Evolutionary conservation across 495 filamentous ascomycete genomes (phyloP), one percentile per base, ranked within the genome.

Genomic region (Aspergillus conjunctus): DNA sequence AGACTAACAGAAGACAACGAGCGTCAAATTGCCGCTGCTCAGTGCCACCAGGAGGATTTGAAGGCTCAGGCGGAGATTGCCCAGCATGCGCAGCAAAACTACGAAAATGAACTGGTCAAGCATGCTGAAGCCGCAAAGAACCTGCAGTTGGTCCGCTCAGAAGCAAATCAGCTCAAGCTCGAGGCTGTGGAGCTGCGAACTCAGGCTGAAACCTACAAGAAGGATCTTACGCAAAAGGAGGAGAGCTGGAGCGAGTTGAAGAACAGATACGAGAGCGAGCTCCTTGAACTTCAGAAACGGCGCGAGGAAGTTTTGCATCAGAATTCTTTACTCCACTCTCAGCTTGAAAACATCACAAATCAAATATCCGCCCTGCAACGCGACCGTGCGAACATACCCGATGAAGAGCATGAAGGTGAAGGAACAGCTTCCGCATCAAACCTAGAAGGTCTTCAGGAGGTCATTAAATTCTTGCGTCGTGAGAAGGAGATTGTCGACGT

Each of bases 401-500:
- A 85, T 17, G 66, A 68, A 12, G 76, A 77, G 39, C 41, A 49
- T 9, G 69, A 77, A 30, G 71, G 77, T 20, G 69, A 72, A 6
- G 72, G 79, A 9, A 69, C 73, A 9, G 26, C 26, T 26, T 61
- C 72, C 17, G 73, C 77, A 15, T 75, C 81, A 0, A 85, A 83
- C 39, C 70, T 87, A 17, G 89, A 91, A 58, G 88, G 89, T 59
- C 83, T 97, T 26, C 88, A 93, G 57, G 92, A 97, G 66, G 82
- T 98, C 41, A 92, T 95, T 73, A 87, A 84, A 51, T 98, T 91
- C 73, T 77, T 98, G 54, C 87, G 95, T n/a, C 86, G 90, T 46
- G 95, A 98, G 76, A 98, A 97, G 76, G 93, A 98, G 66, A 98
- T 99, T 65, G 86, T 97, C 4, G 93, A 98, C 59, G 91, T 97